phyloP scores from a whole-genome alignment of 352 stramenopile genomes.

The Bremia lactucae region DNA sequence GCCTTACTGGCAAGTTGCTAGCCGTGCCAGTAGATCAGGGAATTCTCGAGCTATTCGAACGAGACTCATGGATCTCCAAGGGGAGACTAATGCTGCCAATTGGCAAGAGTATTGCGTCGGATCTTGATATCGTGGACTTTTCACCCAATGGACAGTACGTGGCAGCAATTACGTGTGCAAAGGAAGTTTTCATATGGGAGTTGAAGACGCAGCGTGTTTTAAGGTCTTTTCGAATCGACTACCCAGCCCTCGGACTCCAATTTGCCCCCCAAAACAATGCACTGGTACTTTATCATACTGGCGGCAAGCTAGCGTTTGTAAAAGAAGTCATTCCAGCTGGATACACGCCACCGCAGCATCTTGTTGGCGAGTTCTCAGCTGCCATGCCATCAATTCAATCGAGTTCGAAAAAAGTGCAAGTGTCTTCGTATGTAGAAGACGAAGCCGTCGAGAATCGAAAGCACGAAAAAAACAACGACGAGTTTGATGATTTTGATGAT shows the following conservation, averaged over 20 bases:
- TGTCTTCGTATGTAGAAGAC: constrained; percentile 37
- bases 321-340: constrained; percentile 52
- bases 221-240: constrained; percentile 48
- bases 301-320: constrained; percentile 50
- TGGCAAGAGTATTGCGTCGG: constrained; percentile 36
- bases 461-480: constrained; percentile 14
- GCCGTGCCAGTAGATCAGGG: constrained; percentile 54
- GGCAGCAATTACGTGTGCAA: constrained; percentile 47
- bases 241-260: constrained; percentile 40
- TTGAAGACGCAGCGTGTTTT: constrained; percentile 39
- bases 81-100: constrained; percentile 43
- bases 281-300: constrained; percentile 46
- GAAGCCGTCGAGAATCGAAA: constrained; percentile 31
- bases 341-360: constrained; percentile 44
- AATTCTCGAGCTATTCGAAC: constrained; percentile 56
- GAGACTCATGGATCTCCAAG: constrained; percentile 32
- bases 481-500: constrained; percentile 38
- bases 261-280: constrained; percentile 47
- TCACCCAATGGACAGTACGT: constrained; percentile 76
- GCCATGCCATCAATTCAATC: constrained; percentile 1
- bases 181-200: constrained; percentile 68
- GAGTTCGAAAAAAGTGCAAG: constrained; percentile 19
- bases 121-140: constrained; percentile 65
- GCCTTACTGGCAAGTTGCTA: constrained; percentile 23
- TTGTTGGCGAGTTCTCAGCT: constrained; percentile 4